Evolutionary conservation across 2,329 filamentous ascomycete species (phyloP), one percentile per base, ranked within the genome.

Genomic region (Aspergillus fructus): DNA sequence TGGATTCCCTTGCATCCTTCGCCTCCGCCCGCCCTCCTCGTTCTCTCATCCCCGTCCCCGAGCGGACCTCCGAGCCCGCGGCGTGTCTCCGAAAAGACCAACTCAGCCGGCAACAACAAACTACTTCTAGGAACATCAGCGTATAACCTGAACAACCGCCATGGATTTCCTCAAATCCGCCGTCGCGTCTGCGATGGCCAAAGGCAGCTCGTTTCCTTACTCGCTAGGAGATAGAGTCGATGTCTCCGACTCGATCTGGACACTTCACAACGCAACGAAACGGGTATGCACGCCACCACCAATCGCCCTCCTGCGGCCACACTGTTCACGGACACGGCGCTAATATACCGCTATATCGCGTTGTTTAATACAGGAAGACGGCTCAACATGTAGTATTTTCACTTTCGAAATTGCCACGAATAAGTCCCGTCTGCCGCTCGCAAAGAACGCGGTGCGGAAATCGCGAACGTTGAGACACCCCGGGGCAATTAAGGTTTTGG

Each of bases 121-220:
- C 55, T 47, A 21, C 47, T 17, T 9, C 12, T 55, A 55, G 34
- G 6, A 53, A 54, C 40, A 8, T 40, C 47, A 53, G 55, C 53
- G 39, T 39, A 42, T 46, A n/a, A 15, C 17, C 17, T 19, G 17
- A 19, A 19, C 41, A 47, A 23, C 55, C 37, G 59, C 65, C 65
- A 99, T 99, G 94, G 93, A 99, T 75, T 97, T 97, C 71, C 85
- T 99, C 71, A 97, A 97, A 78, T 97, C 93, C 60, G 94, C 94
- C 52, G 92, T 97, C 72, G 93, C 93, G 46, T 97, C 94, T 60
- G 93, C 93, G 66, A 97, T 99, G 69, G 91, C 94, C 46, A 94
- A 96, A 74, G 93, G 93, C 2, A 92, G 93, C 53, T 88, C 93
- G 5, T 96, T 97, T 71, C 92, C 92, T 4, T 97, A 96, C 73